Conservation (phyloP, 208 protist genomes). For the Trypanosomatidae sp. region DNA sequence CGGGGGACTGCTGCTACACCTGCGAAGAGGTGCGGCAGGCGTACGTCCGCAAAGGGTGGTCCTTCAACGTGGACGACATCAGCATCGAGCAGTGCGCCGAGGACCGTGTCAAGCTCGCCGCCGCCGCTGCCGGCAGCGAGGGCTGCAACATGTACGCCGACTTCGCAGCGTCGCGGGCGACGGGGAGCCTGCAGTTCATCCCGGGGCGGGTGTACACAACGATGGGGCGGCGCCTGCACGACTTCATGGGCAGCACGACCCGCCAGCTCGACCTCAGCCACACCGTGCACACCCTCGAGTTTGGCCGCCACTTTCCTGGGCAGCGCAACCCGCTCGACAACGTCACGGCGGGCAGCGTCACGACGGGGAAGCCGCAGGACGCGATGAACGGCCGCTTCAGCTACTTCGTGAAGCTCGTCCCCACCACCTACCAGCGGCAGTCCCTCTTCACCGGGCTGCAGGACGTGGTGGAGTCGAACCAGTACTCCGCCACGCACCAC, state of each 20-base stretch:
- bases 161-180: conserved; percentile 72
- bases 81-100: conserved; percentile 69
- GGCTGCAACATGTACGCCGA: conserved; percentile 79
- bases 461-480: conserved; percentile 62
- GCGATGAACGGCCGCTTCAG: conserved; percentile 77
- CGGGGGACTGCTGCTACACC: conserved; percentile 77
- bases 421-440: conserved; percentile 58
- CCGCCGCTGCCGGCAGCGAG: conserved; percentile 35
- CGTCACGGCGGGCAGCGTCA: conserved; percentile 25
- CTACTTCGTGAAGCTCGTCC: conserved; percentile 89
- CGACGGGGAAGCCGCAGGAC: conserved; percentile 19
- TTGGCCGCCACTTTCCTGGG: conserved; percentile 74
- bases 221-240: conserved; percentile 48
- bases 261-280: conserved; percentile 75
- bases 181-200: conserved; percentile 83
- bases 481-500: conserved; percentile 91
- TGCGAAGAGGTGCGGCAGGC: conserved; percentile 77
- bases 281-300: conserved; percentile 75
- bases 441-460: conserved; percentile 35
- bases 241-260: conserved; percentile 54
- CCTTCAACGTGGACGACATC: conserved; percentile 58
- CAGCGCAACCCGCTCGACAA: conserved; percentile 81
- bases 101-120: conserved; percentile 45
- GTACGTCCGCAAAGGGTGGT: conserved; percentile 62
- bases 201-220: conserved; percentile 53